Base-by-base conservation (phyloP, 176 grass and related monocot genomes). In the Triticum monococcum region DNA sequence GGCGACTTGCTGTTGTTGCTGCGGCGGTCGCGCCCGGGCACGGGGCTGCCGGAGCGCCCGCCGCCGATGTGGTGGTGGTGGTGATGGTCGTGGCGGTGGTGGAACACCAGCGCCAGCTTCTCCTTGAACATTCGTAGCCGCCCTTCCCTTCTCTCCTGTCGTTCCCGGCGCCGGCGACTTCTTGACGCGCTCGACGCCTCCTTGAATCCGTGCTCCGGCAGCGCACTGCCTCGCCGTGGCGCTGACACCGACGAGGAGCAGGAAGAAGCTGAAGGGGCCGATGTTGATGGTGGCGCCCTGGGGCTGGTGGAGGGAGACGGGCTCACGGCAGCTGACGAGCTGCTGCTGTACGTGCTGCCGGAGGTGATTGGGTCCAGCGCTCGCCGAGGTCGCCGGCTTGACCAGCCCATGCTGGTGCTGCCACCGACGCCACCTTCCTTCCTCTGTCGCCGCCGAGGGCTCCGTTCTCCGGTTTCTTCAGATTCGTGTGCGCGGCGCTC, bases 11-110 rank as follows among this genome's bases (percentile, higher is more conserved):
- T 43, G 61, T 65, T 66, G 4, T 40, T 66, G 20, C 60, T 7
- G 8, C 43, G 9, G n/a, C 13, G 35, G 31, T 45, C 65, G 8
- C 5, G 7, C 10, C 9, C 59, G 30, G 68, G 20, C 45, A 62
- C n/a, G 11, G 67, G 25, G 60, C 25, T 72, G 76, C 48, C 54
- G 24, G 61, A 83, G 16, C 22, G 52, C 46, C 25, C 37, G 9
- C 69, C 68, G 3, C 16, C 50, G 14, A 8, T 24, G 31, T 91
- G 89, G 41, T 90, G 89, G 79, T 92, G 82, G 37, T 89, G 86
- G 41, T 91, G 89, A 8, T 91, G 95, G 20, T 92, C 77, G 7
- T 95, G 95, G 11, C 46, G 85, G 33, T 93, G 93, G 78, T 95
- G 95, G 64, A 93, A 90, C 40, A 93, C 80, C 62, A 81, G 23